Evolutionary conservation across 106 monocot species (phyloP).

Genomic region (Dioscorea dumetorum): DNA sequence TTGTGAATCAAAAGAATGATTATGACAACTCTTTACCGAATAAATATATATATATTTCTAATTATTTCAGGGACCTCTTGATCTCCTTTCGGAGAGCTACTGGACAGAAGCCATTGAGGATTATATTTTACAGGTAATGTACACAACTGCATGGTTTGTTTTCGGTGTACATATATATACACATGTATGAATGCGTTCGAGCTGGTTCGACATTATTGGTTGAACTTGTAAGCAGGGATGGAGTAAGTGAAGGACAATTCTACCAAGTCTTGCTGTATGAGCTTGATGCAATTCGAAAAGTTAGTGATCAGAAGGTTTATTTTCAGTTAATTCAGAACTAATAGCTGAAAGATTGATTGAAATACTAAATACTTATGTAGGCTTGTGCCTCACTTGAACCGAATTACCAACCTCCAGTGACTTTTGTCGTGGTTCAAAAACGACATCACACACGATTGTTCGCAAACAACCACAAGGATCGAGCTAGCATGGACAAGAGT

Average conservation of each 20-base stretch:
- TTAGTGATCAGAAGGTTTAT: too few relatives aligned
- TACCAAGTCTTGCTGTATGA: slow-evolving; percentile 27
- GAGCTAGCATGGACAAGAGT: slow-evolving; percentile 41
- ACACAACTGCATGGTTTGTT: too few relatives aligned
- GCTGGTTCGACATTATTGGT: too few relatives aligned
- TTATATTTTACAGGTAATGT: too few relatives aligned
- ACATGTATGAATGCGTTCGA: too few relatives aligned
- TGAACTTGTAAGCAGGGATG: too few relatives aligned
- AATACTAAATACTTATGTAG: slow-evolving; percentile 11
- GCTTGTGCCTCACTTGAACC: slow-evolving; percentile 68
- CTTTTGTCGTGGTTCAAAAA: slow-evolving; percentile 81
- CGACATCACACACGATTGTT: slow-evolving; percentile 68
- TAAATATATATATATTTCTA: too few relatives aligned
- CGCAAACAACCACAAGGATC: slow-evolving; percentile 46
- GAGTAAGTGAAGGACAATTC: slow-evolving; percentile 8
- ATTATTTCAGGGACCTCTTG: slow-evolving; percentile 18
- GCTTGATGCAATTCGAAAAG: slow-evolving; percentile 18
- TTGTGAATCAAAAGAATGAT: too few relatives aligned
- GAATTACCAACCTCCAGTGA: slow-evolving; percentile 63
- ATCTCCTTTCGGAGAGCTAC: slow-evolving; percentile 25
- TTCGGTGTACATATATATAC: too few relatives aligned
- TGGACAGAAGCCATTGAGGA: slow-evolving; percentile 8
- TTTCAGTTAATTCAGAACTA: too few relatives aligned
- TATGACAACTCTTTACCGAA: too few relatives aligned
- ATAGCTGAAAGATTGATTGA: too few relatives aligned